A percentile compares a stretch with the other conserved stretches of the same genome.
Conservation (phyloP, 2,329 filamentous ascomycete species). For the Helminthosporium solani region DNA sequence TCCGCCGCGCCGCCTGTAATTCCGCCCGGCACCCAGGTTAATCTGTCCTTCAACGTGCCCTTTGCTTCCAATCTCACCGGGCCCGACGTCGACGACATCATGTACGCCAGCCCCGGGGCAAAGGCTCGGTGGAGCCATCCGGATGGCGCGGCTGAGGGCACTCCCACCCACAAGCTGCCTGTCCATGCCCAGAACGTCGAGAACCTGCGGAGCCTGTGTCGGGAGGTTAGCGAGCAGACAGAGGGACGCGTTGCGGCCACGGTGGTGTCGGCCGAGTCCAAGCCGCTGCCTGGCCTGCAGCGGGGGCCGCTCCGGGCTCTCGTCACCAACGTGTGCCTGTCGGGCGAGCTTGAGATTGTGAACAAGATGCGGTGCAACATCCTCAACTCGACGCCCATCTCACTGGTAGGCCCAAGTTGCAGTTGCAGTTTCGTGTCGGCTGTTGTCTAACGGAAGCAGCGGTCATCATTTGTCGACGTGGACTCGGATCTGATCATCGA, state of each 20-base stretch:
- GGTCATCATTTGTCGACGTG: conserved; percentile 89
- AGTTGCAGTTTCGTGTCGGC: conserved; percentile 13
- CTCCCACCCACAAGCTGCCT: conserved; percentile 85
- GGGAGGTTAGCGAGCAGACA: conserved; percentile 69
- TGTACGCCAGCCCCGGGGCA: conserved; percentile 86
- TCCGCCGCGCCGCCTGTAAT: conserved; percentile 60
- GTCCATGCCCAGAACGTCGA: conserved; percentile 86
- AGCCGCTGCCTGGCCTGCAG: conserved; percentile 55
- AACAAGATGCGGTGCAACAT: conserved; percentile 88
- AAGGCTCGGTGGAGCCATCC: conserved; percentile 92
- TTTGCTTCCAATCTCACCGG: conserved; percentile 91
- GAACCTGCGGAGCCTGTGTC: conserved; percentile 75
- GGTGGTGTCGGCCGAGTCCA: conserved; percentile 79
- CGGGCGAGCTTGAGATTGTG: conserved; percentile 82
- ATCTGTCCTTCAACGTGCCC: conserved; percentile 95
- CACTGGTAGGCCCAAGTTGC: conserved; percentile 75
- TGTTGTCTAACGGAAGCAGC: conserved; percentile 54
- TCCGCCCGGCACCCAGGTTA: conserved; percentile 74
- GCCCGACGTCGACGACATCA: conserved; percentile 89
- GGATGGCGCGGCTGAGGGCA: conserved; percentile 78
- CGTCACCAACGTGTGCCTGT: conserved; percentile 84
- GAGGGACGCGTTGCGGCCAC: conserved; percentile 73
- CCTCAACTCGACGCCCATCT: conserved; percentile 86
- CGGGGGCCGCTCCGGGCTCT: conserved; percentile 52
- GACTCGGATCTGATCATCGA: conserved; percentile 89